Base-by-base conservation (phyloP, 139 green algal species). In the Chlamydomonas sphaeroides region DNA sequence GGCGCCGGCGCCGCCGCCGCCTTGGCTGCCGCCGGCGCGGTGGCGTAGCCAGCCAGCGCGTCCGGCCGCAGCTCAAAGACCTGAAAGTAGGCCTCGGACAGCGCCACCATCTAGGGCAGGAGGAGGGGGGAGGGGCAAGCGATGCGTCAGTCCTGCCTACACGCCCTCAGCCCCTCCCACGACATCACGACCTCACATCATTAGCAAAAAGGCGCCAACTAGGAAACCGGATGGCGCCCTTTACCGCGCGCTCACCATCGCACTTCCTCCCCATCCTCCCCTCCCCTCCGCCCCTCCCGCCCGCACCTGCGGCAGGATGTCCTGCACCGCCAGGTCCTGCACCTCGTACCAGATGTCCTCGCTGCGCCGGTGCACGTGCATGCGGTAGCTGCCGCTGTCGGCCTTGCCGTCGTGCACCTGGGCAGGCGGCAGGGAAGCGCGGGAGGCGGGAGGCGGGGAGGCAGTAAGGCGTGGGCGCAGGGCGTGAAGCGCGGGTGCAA, bases 301-400 rank as follows among this genome's bases (percentile, higher is more conserved):
- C 23, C 98, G 94, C 88, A 98, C 94, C 87, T 99, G 96, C 14
- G 97, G 96, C 86, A 99, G 86, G 51, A 98, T 95, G 82, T 99
- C 97, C 7, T 79, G 84, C 26, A 99, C 94, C 21, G 88, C 73
- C 68, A 99, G 87, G 87, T 99, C 97, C 85, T 99, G 92, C 28
- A 96, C 90, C 85, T 98, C 96, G 85, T 98, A 98, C 96, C 89
- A 93, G 72, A 90, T 88, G 66, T 90, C 87, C 72, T 90, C 87
- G 21, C 66, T 68, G 80, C 94, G 93, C 21, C 95, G 88, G 66
- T 97, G 93, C 15, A 98, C 80, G 88, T 99, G 98, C 36, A 88
- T 87, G 26, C 91, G 86, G 84, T 96, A 98, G 0, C 74, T 80
- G 62, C 89, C 83, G 41, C 28, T 32, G 49, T n/a, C 57, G 10